Evolutionary conservation across 2,329 filamentous ascomycete genomes (phyloP), one percentile per base, ranked within the genome.

Genomic region (Achaetomium macrosporum): DNA sequence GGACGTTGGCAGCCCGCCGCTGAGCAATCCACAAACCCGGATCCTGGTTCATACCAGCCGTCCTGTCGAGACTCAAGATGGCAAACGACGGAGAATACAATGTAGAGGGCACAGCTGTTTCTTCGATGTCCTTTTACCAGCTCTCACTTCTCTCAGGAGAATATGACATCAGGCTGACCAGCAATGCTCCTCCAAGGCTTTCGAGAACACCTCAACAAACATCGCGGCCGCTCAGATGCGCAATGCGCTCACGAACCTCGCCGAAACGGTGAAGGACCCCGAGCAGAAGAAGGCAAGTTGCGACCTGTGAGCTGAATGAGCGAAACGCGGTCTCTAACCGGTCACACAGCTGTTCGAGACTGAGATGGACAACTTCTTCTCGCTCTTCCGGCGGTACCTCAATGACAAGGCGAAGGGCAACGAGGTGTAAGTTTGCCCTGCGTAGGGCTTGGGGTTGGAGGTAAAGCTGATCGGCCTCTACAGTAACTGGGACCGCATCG

Each of bases 301-400:
- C 15, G 25, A 10, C 13, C 31, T 25, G 11, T 16, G 19, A 19
- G 12, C 3, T 20, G 5, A 6, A 5, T 29, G 9, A 11, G 39
- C 2, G 12, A 33, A 2, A 25, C 12, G 29, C 8, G 20, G 31
- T 16, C 25, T 48, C 56, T 66, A 54, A 65, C 56, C 40, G 12
- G 29, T 15, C 3, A 37, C 44, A 63, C 62, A 89, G 88, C 84
- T 95, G 62, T 97, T 97, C 73, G 92, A 97, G 77, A 95, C 91
- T 5, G 92, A 99, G 76, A 97, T 96, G 91, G 93, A 99, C 83
- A 99, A 99, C 84, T 99, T 99, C 81, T 99, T 99, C 70, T 87
- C 90, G 57, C 87, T 99, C 58, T 99, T 99, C 86, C 88, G 93
- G 69, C 85, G 93, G 75, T 99, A 96, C 75, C 79, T 99, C 59